phyloP scores from a whole-genome alignment of 2,329 filamentous ascomycete genomes.

The Aspergillus calidoustus region DNA sequence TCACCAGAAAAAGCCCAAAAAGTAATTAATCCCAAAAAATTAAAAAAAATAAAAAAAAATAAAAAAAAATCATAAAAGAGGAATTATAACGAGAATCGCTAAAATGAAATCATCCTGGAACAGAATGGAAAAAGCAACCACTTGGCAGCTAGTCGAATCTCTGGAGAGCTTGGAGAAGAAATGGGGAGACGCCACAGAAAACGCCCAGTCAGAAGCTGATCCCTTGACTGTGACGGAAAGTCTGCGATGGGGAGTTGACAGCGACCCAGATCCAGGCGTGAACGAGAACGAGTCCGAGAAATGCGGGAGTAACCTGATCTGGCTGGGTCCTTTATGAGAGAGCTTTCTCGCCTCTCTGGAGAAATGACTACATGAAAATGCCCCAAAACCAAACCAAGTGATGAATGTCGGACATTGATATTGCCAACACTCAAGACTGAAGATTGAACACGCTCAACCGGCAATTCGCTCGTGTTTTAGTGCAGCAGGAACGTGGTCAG shows the following conservation, averaged over 20 bases:
- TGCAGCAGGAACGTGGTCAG: constrained; percentile 1
- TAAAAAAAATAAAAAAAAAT: too few species aligned
- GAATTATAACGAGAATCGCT: constrained; percentile 10
- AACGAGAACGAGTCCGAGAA: constrained; percentile 10
- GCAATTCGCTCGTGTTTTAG: not conserved
- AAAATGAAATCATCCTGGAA: constrained; percentile 5
- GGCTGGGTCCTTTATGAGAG: not conserved
- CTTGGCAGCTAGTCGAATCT: constrained; percentile 10
- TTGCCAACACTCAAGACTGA: not conserved
- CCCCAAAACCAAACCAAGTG: not conserved
- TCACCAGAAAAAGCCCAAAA: not conserved
- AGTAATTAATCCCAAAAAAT: constrained; percentile 1
- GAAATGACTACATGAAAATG: not conserved
- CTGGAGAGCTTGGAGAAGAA: constrained; percentile 9
- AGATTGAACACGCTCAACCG: not conserved
- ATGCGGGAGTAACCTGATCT: constrained; percentile 2
- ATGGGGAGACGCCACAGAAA: constrained; percentile 15
- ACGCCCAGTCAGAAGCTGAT: constrained; percentile 11
- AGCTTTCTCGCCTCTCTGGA: not conserved
- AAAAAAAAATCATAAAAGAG: constrained; percentile 1
- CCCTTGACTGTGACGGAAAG: not conserved
- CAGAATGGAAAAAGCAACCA: constrained; percentile 15
- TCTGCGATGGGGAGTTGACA: not conserved
- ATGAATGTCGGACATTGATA: not conserved
- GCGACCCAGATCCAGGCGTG: not conserved